Evolutionary conservation across 2,329 filamentous ascomycete species (phyloP).

Genomic region (Hymenoscyphus scutula): DNA sequence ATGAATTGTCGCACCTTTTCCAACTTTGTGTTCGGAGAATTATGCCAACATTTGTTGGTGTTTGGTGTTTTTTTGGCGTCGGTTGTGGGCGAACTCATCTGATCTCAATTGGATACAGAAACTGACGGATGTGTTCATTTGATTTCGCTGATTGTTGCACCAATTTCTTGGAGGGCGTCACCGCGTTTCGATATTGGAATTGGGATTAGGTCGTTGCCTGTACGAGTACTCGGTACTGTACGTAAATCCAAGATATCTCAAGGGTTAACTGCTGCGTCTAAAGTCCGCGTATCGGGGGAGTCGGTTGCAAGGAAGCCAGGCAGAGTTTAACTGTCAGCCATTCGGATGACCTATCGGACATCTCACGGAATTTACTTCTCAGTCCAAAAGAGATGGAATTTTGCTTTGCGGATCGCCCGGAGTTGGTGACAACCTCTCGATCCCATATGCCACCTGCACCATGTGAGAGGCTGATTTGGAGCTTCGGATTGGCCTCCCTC

Average conservation of each 20-base stretch:
- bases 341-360: background rate
- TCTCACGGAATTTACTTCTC: background rate
- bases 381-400: background rate
- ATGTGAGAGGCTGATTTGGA: background rate
- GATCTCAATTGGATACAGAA: background rate
- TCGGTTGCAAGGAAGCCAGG: too few relatives aligned
- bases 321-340: background rate
- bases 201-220: background rate
- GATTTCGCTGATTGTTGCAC: background rate
- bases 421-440: background rate
- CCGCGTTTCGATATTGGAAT: background rate
- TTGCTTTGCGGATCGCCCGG: slow-evolving; percentile 9
- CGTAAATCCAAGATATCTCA: too few relatives aligned
- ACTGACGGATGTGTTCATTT: background rate
- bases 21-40: background rate
- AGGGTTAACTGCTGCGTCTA: too few relatives aligned
- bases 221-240: background rate
- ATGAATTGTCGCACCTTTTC: background rate
- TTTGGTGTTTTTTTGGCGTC: too few relatives aligned
- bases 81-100: background rate
- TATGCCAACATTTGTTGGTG: background rate
- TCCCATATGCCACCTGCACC: too few relatives aligned
- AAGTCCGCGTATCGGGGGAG: too few relatives aligned
- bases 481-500: background rate
- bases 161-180: background rate